Percentiles rank a stretch among this genome's conserved stretches.
phyloP scores from a whole-genome alignment of 2,329 filamentous ascomycete genomes.

The Cytospora leucostoma region DNA sequence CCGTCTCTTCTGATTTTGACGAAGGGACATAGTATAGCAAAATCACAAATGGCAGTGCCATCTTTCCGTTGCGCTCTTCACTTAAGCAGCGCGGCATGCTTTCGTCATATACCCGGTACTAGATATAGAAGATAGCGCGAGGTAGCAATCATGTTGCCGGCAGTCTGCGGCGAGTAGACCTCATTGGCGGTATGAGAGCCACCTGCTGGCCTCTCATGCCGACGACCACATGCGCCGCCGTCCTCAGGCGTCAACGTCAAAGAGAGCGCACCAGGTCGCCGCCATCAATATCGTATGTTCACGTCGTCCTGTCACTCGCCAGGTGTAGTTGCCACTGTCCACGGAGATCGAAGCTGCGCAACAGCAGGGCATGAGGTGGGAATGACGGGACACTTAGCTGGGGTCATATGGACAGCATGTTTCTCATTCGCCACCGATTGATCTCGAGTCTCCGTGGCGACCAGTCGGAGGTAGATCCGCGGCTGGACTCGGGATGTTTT shows the following conservation, averaged over 20 bases:
- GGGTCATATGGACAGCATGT: neutral
- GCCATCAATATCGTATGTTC: conserved; percentile 1
- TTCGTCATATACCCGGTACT: neutral
- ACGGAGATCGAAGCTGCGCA: neutral
- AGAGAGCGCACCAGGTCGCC: neutral
- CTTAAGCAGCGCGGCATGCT: neutral
- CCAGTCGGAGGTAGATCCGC: too few relatives aligned
- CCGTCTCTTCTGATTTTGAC: conserved; percentile 7
- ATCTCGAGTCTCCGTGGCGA: too few relatives aligned
- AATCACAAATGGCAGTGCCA: conserved; percentile 6
- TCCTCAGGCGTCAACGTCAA: conserved; percentile 3
- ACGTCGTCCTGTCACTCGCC: neutral
- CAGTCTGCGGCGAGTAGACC: neutral
- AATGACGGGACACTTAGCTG: neutral
- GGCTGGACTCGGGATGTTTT: too few relatives aligned
- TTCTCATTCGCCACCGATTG: neutral
- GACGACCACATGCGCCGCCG: neutral
- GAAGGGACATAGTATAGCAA: conserved; percentile 5
- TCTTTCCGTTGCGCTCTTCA: neutral
- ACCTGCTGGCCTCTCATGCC: neutral
- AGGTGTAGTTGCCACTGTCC: neutral
- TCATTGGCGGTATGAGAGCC: neutral
- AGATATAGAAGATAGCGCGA: conserved; percentile 12
- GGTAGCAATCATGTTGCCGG: neutral
- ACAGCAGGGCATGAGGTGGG: neutral